A percentile compares a stretch with the other conserved stretches of the same genome.
These are phyloP conservation scores for Tricholoma bakamatsutake DNA, from an alignment of 768 basidiomycete species.

Conservation along the genomic window DNA sequence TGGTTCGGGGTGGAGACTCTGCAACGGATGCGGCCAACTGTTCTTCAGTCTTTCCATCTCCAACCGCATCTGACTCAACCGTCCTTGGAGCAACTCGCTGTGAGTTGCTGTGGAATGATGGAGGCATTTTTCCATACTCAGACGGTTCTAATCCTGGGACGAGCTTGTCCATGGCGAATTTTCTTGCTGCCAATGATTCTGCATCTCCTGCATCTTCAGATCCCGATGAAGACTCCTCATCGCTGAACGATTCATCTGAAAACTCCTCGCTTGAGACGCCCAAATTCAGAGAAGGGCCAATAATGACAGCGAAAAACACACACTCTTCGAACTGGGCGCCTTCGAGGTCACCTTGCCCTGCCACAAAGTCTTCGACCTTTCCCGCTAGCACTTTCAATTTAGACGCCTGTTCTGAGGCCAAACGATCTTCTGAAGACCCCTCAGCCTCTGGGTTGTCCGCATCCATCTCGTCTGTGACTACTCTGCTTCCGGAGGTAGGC, in stretches of 20 bases:
- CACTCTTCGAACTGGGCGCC: slow-evolving; percentile 92
- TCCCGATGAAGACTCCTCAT: slow-evolving; percentile 41
- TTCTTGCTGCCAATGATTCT: slow-evolving; percentile 35
- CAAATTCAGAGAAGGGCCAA: slow-evolving; percentile 1
- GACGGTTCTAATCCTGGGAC: slow-evolving; percentile 73
- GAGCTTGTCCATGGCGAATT: slow-evolving; percentile 70
- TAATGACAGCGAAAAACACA: not conserved
- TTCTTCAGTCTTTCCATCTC: slow-evolving; percentile 15
- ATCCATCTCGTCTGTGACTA: slow-evolving; percentile 37
- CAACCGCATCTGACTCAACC: slow-evolving; percentile 36
- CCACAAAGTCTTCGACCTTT: slow-evolving; percentile 87
- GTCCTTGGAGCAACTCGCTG: slow-evolving; percentile 53
- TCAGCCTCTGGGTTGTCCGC: slow-evolving; percentile 29
- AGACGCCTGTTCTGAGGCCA: slow-evolving; percentile 61
- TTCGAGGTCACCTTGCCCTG: slow-evolving; percentile 82
- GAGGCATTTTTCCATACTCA: slow-evolving; percentile 87
- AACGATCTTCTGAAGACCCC: slow-evolving; percentile 38
- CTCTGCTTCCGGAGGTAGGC: slow-evolving; percentile 15
- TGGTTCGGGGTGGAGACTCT: slow-evolving; percentile 23
- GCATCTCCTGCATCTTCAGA: slow-evolving; percentile 38
- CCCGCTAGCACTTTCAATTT: slow-evolving; percentile 71
- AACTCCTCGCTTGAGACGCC: slow-evolving; percentile 46
- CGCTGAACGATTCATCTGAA: slow-evolving; percentile 62
- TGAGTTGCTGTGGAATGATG: slow-evolving; percentile 63
- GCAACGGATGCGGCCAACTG: not conserved